Evolutionary conservation across 225 moss, liverwort and hornwort genomes (phyloP).

Genomic region (Straminergon stramineum): DNA sequence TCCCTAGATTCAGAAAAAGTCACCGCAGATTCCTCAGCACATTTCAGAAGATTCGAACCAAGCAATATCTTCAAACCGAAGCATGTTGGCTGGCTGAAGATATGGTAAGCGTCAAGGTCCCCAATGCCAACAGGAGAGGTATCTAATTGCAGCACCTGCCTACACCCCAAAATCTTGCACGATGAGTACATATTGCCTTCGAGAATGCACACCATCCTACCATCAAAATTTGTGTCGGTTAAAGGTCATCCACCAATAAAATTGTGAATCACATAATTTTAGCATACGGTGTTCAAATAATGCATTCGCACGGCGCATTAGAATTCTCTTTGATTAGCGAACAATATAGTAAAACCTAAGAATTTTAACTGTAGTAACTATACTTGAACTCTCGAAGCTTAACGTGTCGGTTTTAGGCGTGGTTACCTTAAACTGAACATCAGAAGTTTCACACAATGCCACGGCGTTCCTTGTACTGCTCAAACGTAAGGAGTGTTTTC

Average conservation of each 20-base stretch:
- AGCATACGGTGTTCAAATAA: neutral
- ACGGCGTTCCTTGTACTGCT: constrained; percentile 63
- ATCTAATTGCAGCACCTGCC: neutral
- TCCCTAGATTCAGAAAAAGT: neutral
- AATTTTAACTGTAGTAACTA: neutral
- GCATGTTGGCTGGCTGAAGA: neutral
- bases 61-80: neutral
- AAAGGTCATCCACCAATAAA: neutral
- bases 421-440: neutral
- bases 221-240: neutral
- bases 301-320: neutral
- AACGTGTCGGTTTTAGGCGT: neutral
- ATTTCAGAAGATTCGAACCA: neutral
- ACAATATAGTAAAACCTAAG: neutral
- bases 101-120: neutral
- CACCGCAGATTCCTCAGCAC: neutral
- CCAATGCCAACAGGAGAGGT: neutral
- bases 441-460: constrained; percentile 21
- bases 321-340: neutral
- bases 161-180: neutral
- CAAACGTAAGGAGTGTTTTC: constrained; percentile 55
- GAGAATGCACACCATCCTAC: neutral
- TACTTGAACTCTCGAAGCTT: neutral
- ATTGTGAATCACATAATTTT: neutral
- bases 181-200: neutral